phyloP scores from a whole-genome alignment of 129 eudicot species.

The Chrysanthemum makinoi region DNA sequence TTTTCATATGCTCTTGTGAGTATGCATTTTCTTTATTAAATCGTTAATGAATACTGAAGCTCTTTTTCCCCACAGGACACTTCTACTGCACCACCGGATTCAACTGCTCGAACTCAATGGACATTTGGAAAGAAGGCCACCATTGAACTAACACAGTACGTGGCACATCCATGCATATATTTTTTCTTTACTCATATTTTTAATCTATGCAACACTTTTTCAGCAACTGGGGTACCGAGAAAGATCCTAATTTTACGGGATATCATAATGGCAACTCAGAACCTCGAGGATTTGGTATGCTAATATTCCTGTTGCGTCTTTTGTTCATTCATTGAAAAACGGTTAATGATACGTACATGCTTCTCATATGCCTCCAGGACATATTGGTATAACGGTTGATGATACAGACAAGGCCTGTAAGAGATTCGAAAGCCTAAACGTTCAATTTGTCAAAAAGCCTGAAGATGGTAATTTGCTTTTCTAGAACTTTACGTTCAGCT shows the following conservation, averaged over 20 bases:
- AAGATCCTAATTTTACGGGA: conserved; percentile 62
- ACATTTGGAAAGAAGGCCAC: conserved; percentile 76
- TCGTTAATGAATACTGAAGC: neutral
- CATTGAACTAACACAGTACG: conserved; percentile 89
- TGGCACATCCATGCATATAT: conserved; percentile 16
- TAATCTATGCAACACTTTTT: conserved; percentile 9
- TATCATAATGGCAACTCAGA: conserved; percentile 92
- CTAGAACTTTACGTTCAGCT: conserved; percentile 7
- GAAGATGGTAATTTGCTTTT: conserved; percentile 62
- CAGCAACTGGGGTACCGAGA: conserved; percentile 96
- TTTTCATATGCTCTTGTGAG: neutral
- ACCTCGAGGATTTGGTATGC: conserved; percentile 87
- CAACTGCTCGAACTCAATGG: conserved; percentile 82
- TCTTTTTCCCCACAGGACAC: conserved; percentile 48
- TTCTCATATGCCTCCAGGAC: conserved; percentile 52
- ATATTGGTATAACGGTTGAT: conserved; percentile 94
- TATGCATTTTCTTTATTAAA: neutral
- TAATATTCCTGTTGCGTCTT: neutral
- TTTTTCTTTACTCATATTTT: neutral
- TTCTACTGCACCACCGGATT: conserved; percentile 67
- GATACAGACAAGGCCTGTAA: conserved; percentile 81
- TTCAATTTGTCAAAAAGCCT: conserved; percentile 89
- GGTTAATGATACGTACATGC: conserved; percentile 1
- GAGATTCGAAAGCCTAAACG: conserved; percentile 69
- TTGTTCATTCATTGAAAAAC: neutral